These are phyloP conservation scores for Arachnopeziza araneosa DNA, from an alignment of 2,329 filamentous ascomycete genomes.

Conservation along the genomic window DNA sequence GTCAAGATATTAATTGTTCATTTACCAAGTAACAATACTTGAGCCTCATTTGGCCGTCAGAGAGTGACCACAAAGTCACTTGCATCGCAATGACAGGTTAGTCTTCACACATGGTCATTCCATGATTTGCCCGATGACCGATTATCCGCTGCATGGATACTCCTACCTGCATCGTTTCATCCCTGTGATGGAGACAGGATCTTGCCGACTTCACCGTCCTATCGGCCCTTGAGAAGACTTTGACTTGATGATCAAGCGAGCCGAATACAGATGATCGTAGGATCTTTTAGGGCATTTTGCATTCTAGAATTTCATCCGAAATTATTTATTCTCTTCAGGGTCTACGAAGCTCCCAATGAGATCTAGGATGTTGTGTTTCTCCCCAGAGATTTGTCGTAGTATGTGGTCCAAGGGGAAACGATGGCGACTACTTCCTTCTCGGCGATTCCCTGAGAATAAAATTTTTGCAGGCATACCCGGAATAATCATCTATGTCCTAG, in stretches of 20 bases:
- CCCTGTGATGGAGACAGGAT: not conserved
- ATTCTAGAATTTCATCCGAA: not conserved
- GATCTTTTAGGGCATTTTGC: not conserved
- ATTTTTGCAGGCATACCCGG: not conserved
- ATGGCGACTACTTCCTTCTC: not conserved
- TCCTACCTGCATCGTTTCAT: not conserved
- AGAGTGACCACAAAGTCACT: not conserved
- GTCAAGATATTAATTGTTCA: not conserved
- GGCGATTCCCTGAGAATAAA: not conserved
- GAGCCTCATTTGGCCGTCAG: not conserved
- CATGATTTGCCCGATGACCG: not conserved
- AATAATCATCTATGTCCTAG: not conserved
- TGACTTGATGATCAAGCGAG: not conserved
- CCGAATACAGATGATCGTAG: not conserved
- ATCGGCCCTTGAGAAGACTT: not conserved
- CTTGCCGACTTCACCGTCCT: not conserved
- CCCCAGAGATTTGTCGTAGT: not conserved
- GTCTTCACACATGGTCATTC: not conserved
- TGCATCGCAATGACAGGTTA: not conserved
- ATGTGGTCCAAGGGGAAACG: not conserved
- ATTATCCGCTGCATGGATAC: not conserved
- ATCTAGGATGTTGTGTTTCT: not conserved
- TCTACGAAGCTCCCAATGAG: not conserved
- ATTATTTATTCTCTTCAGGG: not conserved
- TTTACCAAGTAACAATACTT: not conserved